A percentile compares a stretch with the other conserved stretches of the same genome.
phyloP scores from a whole-genome alignment of 495 filamentous ascomycete species.

The Astrothelium macrocarpum region DNA sequence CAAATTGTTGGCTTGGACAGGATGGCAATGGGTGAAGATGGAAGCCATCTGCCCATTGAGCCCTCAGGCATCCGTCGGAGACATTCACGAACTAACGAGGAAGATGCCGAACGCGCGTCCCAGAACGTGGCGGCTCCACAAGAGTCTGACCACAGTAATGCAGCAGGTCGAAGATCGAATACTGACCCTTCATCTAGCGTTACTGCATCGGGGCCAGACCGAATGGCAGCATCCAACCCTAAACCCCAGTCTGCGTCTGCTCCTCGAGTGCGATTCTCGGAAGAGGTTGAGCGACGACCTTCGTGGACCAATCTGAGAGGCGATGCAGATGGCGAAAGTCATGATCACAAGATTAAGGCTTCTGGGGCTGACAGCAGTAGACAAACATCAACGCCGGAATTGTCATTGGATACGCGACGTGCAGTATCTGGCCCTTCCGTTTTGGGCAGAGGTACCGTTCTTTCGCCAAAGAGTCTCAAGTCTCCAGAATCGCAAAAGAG shows the following conservation, averaged over 20 bases:
- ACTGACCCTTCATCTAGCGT: background rate
- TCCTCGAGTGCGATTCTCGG: background rate
- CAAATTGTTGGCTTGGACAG: background rate
- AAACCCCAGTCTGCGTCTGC: background rate
- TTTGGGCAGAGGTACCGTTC: slow-evolving; percentile 2
- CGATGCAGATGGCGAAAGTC: background rate
- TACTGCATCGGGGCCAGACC: background rate
- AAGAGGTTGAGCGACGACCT: slow-evolving; percentile 4
- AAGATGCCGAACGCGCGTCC: background rate
- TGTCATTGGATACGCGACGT: background rate
- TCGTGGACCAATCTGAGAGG: slow-evolving; percentile 1
- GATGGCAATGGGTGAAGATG: background rate
- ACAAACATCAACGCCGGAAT: background rate
- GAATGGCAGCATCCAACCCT: background rate
- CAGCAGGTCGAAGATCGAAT: background rate
- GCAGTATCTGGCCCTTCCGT: background rate
- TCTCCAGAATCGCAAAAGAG: slow-evolving; percentile 4
- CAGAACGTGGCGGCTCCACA: background rate
- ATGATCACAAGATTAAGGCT: background rate
- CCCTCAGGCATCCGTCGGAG: background rate
- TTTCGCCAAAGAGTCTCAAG: slow-evolving; percentile 1
- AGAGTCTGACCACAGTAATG: background rate
- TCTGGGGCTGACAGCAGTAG: background rate
- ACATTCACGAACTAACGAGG: background rate
- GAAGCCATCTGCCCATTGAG: background rate